phyloP scores from a whole-genome alignment of 257 asterid genomes.

The Pogostemon cablin region DNA sequence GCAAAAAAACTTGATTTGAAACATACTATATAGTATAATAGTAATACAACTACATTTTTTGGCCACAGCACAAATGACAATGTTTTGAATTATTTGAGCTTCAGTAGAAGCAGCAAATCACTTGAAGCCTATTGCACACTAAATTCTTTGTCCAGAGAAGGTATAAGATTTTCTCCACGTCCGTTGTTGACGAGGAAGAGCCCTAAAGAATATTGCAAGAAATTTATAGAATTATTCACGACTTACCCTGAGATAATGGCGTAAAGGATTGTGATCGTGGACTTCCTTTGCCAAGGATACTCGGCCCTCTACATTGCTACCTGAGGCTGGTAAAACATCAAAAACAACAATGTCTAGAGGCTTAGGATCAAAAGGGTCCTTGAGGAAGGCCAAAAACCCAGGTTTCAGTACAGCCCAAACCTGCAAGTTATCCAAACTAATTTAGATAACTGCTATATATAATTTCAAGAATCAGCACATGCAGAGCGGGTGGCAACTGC shows the following conservation, averaged over 20 bases:
- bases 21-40: neutral
- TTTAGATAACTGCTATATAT: slow-evolving; percentile 23
- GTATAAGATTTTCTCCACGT: slow-evolving; percentile 13
- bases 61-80: slow-evolving; percentile 24
- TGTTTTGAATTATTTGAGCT: slow-evolving; percentile 22
- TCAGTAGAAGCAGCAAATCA: slow-evolving; percentile 24
- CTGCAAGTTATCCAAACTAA: slow-evolving; percentile 48
- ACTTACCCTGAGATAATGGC: slow-evolving; percentile 92
- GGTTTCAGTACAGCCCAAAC: slow-evolving; percentile 98
- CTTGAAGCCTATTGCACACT: slow-evolving; percentile 14
- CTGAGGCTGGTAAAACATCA: slow-evolving; percentile 92
- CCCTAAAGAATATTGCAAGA: slow-evolving; percentile 35
- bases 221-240: slow-evolving; percentile 20
- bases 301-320: slow-evolving; percentile 71
- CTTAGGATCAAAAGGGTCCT: slow-evolving; percentile 79
- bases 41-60: neutral
- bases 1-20: slow-evolving; percentile 1
- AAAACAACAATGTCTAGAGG: slow-evolving; percentile 90
- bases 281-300: slow-evolving; percentile 90
- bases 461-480: slow-evolving; percentile 1
- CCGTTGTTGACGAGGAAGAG: slow-evolving; percentile 22
- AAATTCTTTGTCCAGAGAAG: neutral
- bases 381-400: slow-evolving; percentile 95
- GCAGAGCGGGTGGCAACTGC: slow-evolving; percentile 23
- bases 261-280: slow-evolving; percentile 84